Conservation (phyloP, 768 basidiomycete species). For the Lactarius hengduanensis region DNA sequence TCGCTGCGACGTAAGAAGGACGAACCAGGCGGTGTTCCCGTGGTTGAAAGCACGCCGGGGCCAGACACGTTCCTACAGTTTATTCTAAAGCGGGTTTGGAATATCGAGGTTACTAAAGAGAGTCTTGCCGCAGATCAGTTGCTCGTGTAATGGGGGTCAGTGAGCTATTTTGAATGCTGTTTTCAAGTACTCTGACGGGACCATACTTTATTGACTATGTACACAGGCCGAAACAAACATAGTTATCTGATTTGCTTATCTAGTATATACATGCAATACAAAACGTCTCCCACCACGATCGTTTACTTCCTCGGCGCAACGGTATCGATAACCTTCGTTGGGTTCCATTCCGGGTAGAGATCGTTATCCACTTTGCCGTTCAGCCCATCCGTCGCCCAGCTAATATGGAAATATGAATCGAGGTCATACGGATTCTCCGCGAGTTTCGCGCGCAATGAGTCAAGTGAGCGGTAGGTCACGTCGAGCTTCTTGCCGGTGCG, state of each 20-base stretch:
- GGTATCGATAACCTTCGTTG: slow-evolving; percentile 25
- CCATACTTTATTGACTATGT: neutral
- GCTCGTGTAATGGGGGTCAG: slow-evolving; percentile 4
- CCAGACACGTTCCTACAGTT: slow-evolving; percentile 46
- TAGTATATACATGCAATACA: neutral
- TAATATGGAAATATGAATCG: slow-evolving; percentile 15
- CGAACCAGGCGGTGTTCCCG: slow-evolving; percentile 33
- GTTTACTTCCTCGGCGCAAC: slow-evolving; percentile 8
- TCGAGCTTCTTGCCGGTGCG: slow-evolving; percentile 26
- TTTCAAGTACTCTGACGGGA: no score
- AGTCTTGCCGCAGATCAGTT: slow-evolving; percentile 1
- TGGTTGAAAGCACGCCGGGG: slow-evolving; percentile 66
- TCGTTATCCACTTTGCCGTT: slow-evolving; percentile 25
- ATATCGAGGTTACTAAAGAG: slow-evolving; percentile 26
- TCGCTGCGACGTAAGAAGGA: neutral
- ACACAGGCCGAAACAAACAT: neutral
- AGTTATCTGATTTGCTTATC: neutral
- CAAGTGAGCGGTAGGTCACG: slow-evolving; percentile 17
- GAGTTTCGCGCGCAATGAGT: slow-evolving; percentile 21
- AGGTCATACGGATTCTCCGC: slow-evolving; percentile 25
- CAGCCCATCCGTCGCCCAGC: slow-evolving; percentile 17
- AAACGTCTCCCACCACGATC: no score
- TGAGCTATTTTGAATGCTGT: neutral
- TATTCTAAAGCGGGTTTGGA: slow-evolving; percentile 60
- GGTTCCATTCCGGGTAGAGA: slow-evolving; percentile 30